These are phyloP conservation scores for Mycena vulgaris DNA, from an alignment of 768 basidiomycete species.

Conservation along the genomic window DNA sequence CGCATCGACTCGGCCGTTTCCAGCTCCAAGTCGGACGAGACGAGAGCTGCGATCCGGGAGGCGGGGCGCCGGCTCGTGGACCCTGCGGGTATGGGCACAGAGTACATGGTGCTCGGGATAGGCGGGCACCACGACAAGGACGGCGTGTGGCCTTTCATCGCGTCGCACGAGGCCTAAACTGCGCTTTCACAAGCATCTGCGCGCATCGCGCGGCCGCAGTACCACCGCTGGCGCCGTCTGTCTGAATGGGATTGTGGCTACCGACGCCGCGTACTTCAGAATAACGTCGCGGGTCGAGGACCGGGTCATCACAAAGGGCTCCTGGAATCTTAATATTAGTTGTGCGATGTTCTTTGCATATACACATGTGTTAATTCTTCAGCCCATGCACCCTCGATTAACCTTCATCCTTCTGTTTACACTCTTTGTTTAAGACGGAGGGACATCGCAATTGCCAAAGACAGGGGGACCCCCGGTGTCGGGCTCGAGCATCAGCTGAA, in stretches of 20 bases:
- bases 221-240: no score
- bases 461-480: slow-evolving; percentile 54
- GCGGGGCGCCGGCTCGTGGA: slow-evolving; percentile 85
- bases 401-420: not conserved
- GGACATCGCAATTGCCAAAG: slow-evolving; percentile 48
- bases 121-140: slow-evolving; percentile 1
- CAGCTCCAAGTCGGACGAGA: slow-evolving; percentile 66
- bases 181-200: no score
- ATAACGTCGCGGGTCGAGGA: no score
- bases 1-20: slow-evolving; percentile 62
- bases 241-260: no score
- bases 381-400: not conserved
- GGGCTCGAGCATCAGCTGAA: slow-evolving; percentile 75
- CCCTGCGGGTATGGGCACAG: slow-evolving; percentile 84
- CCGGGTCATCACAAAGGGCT: not conserved
- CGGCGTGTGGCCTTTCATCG: slow-evolving; percentile 30
- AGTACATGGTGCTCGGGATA: slow-evolving; percentile 87
- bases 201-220: no score
- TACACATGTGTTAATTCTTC: slow-evolving; percentile 12
- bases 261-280: no score
- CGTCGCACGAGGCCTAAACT: not conserved
- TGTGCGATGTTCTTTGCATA: slow-evolving; percentile 17
- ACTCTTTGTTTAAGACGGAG: slow-evolving; percentile 6
- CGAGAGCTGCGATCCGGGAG: slow-evolving; percentile 65
- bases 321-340: not conserved